Evolutionary conservation across 2,329 filamentous ascomycete genomes (phyloP).

Genomic region (Coleophoma eucalyptorum): DNA sequence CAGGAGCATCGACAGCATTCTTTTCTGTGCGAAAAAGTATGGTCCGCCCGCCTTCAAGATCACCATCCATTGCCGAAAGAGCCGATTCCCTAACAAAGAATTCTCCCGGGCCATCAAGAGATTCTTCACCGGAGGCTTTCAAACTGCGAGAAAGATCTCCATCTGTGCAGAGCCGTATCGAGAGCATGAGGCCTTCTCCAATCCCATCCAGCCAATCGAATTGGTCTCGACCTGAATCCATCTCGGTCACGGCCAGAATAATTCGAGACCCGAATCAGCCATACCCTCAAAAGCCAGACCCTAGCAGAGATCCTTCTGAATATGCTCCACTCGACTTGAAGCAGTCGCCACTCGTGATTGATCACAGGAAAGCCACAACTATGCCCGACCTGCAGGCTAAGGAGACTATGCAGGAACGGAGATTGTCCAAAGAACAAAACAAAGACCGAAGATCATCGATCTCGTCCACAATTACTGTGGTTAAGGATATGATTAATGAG

Average conservation of each 20-base stretch:
- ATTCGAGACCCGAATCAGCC: conserved; percentile 58
- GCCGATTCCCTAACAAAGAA: conserved; percentile 29
- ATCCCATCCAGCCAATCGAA: conserved; percentile 21
- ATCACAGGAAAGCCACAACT: conserved; percentile 42
- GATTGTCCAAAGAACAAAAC: conserved; percentile 34
- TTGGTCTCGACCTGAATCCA: conserved; percentile 62
- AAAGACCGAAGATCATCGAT: conserved; percentile 52
- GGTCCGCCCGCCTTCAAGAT: conserved; percentile 25
- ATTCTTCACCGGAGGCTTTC: conserved; percentile 41
- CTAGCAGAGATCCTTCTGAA: conserved; percentile 33
- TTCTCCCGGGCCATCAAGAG: conserved; percentile 34
- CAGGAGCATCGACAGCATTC: conserved; percentile 48
- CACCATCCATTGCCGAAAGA: conserved; percentile 32
- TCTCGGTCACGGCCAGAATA: conserved; percentile 86
- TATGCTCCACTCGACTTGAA: conserved; percentile 48
- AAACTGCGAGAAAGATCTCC: conserved; percentile 23
- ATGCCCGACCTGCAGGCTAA: conserved; percentile 20
- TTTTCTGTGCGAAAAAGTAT: conserved; percentile 51
- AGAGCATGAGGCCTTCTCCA: conserved; percentile 16
- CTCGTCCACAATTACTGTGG: conserved; percentile 55
- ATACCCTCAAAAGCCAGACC: conserved; percentile 38
- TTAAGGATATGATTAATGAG: conserved; percentile 53
- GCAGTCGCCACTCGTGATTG: conserved; percentile 55
- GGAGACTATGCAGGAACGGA: conserved; percentile 45
- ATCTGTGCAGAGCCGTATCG: conserved; percentile 22